Conservation (phyloP, 108 stramenopile species). For the Nitzschia palea region DNA sequence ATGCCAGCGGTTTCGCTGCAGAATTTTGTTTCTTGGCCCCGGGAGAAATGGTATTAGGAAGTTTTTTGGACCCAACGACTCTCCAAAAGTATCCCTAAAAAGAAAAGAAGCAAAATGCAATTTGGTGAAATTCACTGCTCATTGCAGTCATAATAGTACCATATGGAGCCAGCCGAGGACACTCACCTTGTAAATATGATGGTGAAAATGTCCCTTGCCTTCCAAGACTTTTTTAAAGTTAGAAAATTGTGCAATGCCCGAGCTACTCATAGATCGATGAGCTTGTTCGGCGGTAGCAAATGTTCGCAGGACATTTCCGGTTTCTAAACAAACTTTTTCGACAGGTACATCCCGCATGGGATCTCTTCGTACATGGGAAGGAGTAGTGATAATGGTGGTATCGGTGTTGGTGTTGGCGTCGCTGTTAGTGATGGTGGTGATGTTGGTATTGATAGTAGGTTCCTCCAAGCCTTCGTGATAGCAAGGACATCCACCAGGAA, state of each 20-base stretch:
- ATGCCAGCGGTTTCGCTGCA: too few species aligned
- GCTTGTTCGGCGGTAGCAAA: conserved; percentile 3
- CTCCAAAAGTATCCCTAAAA: conserved; percentile 6
- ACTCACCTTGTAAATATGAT: conserved; percentile 1
- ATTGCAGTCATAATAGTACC: not conserved
- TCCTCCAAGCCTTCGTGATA: not conserved
- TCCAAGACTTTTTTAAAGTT: conserved; percentile 3
- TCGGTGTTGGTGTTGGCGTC: not conserved
- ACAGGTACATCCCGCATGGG: not conserved
- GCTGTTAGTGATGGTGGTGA: not conserved
- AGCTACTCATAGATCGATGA: not conserved
- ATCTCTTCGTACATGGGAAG: not conserved
- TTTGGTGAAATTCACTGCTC: not conserved
- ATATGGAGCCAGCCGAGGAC: too few species aligned
- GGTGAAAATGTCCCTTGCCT: not conserved
- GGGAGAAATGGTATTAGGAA: not conserved
- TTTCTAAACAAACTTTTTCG: not conserved
- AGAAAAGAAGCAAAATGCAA: too few species aligned
- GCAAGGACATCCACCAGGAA: not conserved
- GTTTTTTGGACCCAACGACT: not conserved
- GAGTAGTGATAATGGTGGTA: not conserved
- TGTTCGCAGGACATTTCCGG: not conserved
- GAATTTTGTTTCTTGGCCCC: too few species aligned
- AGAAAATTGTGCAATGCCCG: not conserved
- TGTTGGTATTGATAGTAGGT: not conserved